phyloP scores from a whole-genome alignment of 495 filamentous ascomycete genomes.

The Penicillium chermesinum region DNA sequence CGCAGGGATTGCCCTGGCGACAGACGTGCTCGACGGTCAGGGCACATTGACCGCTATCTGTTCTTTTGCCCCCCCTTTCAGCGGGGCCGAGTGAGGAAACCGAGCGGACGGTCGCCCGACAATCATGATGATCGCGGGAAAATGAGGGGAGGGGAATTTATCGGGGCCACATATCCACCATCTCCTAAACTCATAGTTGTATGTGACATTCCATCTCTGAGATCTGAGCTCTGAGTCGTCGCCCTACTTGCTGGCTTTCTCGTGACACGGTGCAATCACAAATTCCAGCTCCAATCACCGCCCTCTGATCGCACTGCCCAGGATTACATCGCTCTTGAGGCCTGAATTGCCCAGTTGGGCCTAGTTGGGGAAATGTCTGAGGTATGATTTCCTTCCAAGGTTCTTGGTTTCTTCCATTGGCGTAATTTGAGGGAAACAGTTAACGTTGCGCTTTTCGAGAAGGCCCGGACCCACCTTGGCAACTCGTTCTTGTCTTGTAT shows the following conservation, averaged over 20 bases:
- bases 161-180: not conserved
- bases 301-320: not conserved
- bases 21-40: constrained; percentile 15
- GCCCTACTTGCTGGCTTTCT: not conserved
- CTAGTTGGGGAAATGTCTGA: constrained; percentile 15
- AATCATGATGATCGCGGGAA: constrained; percentile 19
- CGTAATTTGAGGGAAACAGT: constrained; percentile 13
- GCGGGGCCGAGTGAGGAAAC: not conserved
- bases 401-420: constrained; percentile 31
- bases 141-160: constrained; percentile 2
- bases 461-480: constrained; percentile 10
- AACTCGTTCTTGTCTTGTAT: too few species aligned
- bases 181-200: not conserved
- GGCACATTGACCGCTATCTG: constrained; percentile 10
- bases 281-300: not conserved
- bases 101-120: constrained; percentile 4
- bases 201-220: not conserved
- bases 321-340: not conserved
- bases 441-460: constrained; percentile 19
- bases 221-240: not conserved
- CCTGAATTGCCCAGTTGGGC: not conserved
- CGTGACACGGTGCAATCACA: too few species aligned
- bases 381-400: constrained; percentile 23
- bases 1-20: too few species aligned
- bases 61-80: not conserved